Percentiles rank a stretch among this genome's conserved stretches.
Evolutionary conservation across 2,329 filamentous ascomycete species (phyloP).

Genomic region (Xylariaceae sp.): DNA sequence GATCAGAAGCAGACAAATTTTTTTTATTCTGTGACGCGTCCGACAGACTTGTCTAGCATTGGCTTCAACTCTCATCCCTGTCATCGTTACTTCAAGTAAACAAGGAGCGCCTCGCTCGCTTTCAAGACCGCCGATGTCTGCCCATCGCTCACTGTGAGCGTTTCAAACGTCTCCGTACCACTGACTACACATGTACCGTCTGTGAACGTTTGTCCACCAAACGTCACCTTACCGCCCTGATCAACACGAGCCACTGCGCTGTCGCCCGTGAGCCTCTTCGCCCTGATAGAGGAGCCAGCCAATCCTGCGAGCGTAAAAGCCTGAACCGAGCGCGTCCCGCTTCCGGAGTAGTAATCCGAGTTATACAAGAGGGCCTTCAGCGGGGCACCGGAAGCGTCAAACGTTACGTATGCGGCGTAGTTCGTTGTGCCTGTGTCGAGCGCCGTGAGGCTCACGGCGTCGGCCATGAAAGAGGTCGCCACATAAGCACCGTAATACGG

Average conservation of each 20-base stretch:
- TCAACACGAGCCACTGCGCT: slow-evolving; percentile 42
- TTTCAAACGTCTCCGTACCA: slow-evolving; percentile 39
- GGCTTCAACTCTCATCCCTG: too few species aligned
- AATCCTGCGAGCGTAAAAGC: slow-evolving; percentile 42
- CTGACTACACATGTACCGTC: slow-evolving; percentile 42
- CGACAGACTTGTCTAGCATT: too few species aligned
- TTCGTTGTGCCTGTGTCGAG: slow-evolving; percentile 40
- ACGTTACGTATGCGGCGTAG: slow-evolving; percentile 46
- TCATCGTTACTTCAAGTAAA: slow-evolving; percentile 37
- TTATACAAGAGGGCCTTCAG: slow-evolving; percentile 42
- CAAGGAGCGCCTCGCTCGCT: slow-evolving; percentile 46
- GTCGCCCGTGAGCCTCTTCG: slow-evolving; percentile 43
- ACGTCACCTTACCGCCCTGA: slow-evolving; percentile 37
- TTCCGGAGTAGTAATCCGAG: slow-evolving; percentile 39
- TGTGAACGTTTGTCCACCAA: slow-evolving; percentile 44
- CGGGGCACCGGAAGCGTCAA: slow-evolving; percentile 33
- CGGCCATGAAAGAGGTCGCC: slow-evolving; percentile 42
- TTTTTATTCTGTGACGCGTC: too few species aligned
- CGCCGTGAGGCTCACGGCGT: slow-evolving; percentile 40
- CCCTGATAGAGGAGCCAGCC: slow-evolving; percentile 31
- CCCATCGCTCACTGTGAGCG: slow-evolving; percentile 30
- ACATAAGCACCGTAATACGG: slow-evolving; percentile 51
- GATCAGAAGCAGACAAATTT: too few species aligned
- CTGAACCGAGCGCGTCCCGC: slow-evolving; percentile 33
- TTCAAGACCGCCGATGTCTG: slow-evolving; percentile 37